Conservation (phyloP, 1,139 yeast genomes). For the Yamadazyma mexicana region DNA sequence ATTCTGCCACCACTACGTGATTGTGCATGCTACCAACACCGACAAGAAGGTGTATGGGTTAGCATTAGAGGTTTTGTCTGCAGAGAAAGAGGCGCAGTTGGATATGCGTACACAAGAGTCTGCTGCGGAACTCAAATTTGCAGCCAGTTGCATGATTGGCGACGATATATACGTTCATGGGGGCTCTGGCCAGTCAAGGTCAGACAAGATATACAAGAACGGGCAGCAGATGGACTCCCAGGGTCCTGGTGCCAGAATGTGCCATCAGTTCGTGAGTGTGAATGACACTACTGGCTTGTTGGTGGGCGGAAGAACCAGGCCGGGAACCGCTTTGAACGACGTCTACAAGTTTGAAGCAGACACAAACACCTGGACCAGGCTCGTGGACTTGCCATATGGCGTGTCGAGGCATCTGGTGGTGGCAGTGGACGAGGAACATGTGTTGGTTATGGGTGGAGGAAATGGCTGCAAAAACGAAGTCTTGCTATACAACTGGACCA, state of each 20-base stretch:
- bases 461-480: conserved; percentile 10
- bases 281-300: conserved; percentile 32
- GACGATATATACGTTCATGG: conserved; percentile 45
- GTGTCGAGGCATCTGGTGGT: conserved; percentile 57
- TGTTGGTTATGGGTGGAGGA: conserved; percentile 58
- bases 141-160: conserved; percentile 34
- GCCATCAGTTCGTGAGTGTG: conserved; percentile 52
- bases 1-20: conserved; percentile 75
- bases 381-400: conserved; percentile 40
- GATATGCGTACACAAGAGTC: not conserved
- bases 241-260: conserved; percentile 52
- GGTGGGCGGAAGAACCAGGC: conserved; percentile 73
- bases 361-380: conserved; percentile 30
- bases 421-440: conserved; percentile 26
- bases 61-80: not conserved
- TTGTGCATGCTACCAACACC: conserved; percentile 61
- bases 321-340: conserved; percentile 44
- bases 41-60: conserved; percentile 12
- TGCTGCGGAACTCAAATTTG: conserved; percentile 44
- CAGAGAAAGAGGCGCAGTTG: not conserved
- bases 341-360: conserved; percentile 21
- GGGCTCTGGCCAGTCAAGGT: conserved; percentile 54
- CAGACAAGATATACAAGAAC: conserved; percentile 16
- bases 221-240: conserved; percentile 10
- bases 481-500: conserved; percentile 21